Percentiles rank a stretch among this genome's conserved stretches.
These are phyloP conservation scores for Fusarium subglutinans DNA, from an alignment of 2,329 filamentous ascomycete species.

Conservation along the genomic window DNA sequence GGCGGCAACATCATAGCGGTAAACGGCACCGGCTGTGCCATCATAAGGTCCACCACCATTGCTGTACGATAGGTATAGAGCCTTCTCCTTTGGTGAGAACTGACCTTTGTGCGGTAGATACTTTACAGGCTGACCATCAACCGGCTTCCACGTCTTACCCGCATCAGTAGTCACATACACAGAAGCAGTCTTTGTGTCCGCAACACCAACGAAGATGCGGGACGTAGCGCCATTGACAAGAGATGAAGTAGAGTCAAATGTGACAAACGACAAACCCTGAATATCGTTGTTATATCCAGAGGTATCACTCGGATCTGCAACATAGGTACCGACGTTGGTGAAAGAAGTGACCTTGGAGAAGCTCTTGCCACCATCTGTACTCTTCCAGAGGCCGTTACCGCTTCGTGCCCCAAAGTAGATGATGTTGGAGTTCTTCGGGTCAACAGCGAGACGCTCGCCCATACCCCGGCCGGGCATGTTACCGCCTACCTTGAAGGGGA, in stretches of 20 bases:
- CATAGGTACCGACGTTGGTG: conserved; percentile 60
- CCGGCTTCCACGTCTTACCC: conserved; percentile 61
- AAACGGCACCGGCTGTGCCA: conserved; percentile 61
- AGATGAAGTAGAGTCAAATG: conserved; percentile 63
- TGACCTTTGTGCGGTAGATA: conserved; percentile 65
- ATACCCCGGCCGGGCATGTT: conserved; percentile 70
- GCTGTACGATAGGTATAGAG: conserved; percentile 64
- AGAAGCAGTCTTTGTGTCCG: conserved; percentile 61
- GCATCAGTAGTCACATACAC: conserved; percentile 64
- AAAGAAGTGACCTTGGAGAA: conserved; percentile 63
- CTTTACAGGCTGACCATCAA: conserved; percentile 59
- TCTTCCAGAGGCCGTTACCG: conserved; percentile 68
- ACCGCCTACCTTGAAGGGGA: conserved; percentile 69
- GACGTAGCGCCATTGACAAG: conserved; percentile 58
- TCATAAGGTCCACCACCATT: conserved; percentile 67
- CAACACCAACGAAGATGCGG: conserved; percentile 65
- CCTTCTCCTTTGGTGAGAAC: conserved; percentile 60
- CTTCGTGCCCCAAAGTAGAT: conserved; percentile 68
- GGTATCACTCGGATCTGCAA: conserved; percentile 55
- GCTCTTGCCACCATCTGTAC: conserved; percentile 62
- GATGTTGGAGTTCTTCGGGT: conserved; percentile 65
- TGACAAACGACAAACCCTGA: conserved; percentile 61
- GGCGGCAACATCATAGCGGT: conserved; percentile 61
- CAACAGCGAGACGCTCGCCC: conserved; percentile 67
- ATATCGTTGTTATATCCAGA: conserved; percentile 56